Evolutionary conservation across 495 filamentous ascomycete species (phyloP), one percentile per base, ranked within the genome.

Genomic region (Neurospora sp.): DNA sequence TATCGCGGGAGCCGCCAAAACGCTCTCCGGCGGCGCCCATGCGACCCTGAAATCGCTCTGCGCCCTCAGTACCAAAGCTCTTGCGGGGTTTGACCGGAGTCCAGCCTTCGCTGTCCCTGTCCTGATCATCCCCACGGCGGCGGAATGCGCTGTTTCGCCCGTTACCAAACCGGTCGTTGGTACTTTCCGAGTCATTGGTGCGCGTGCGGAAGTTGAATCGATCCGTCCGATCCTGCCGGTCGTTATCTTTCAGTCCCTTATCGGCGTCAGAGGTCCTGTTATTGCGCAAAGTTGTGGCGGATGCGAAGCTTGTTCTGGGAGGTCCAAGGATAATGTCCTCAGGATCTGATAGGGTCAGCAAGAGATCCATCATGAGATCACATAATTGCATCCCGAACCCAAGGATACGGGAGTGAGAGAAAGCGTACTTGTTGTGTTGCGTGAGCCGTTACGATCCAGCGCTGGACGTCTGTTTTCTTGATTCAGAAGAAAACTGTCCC

Each of bases 271-370:
- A 88, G 73, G 71, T 79, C 87, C 81, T 88, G 80, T 74, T 81
- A 74, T 72, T 75, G 70, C 80, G 80, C 44, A 77, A 71, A 39
- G 86, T 82, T 65, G 92, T 93, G 18, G 93, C 90, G 10, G 94
- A 97, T 72, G 92, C 90, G 80, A 98, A 97, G 39, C 89, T 89
- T 37, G 89, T 93, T 75, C 94, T 94, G 2, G 94, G 94, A 39
- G 94, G 94, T 40, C 93, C 94, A 45, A 97, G 91, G 74, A 97
- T 86, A 71, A 97, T 94, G 72, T 97, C 93, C 77, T 96, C 94
- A 74, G 85, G 81, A 74, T 88, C 88, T 90, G 70, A 31, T 40
- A 71, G 45, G 53, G 71, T 78, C 72, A 78, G 76, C 70, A 44
- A 74, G 41, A 38, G 42, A 38, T 39, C 42, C 39, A 69, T 39